Conservation (phyloP, 768 basidiomycete species). For the Chalciporus piperatus region DNA sequence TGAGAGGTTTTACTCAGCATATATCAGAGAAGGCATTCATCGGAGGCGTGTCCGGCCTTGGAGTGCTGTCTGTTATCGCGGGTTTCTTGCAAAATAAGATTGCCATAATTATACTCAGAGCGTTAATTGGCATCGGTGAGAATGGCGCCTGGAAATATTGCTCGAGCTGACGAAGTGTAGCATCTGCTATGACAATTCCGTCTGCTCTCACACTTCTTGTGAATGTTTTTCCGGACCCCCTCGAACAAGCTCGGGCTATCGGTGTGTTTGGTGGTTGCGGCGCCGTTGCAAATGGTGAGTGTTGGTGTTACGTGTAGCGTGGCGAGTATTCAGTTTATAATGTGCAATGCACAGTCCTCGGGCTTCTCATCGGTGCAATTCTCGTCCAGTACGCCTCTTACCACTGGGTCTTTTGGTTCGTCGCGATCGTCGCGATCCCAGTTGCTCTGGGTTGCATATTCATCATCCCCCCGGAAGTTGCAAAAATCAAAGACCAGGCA, state of each 20-base stretch:
- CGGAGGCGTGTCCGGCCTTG: slow-evolving; percentile 39
- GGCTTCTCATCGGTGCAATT: slow-evolving; percentile 44
- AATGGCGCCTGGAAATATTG: neutral
- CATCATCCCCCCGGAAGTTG: slow-evolving; percentile 31
- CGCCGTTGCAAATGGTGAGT: slow-evolving; percentile 42
- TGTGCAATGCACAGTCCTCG: slow-evolving; percentile 30
- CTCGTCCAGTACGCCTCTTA: slow-evolving; percentile 41
- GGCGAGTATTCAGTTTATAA: neutral
- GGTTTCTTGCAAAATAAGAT: slow-evolving; percentile 48
- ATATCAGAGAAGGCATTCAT: slow-evolving; percentile 43
- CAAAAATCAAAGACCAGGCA: neutral
- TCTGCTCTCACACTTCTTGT: slow-evolving; percentile 51
- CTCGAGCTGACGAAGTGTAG: slow-evolving; percentile 23
- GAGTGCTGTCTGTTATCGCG: slow-evolving; percentile 41
- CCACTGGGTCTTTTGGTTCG: slow-evolving; percentile 52
- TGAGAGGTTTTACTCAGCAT: slow-evolving; percentile 26
- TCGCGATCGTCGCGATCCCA: slow-evolving; percentile 37
- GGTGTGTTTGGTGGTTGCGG: slow-evolving; percentile 45
- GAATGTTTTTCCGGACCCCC: slow-evolving; percentile 46
- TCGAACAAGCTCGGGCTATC: slow-evolving; percentile 47
- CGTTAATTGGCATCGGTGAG: slow-evolving; percentile 47
- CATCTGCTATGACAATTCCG: slow-evolving; percentile 49
- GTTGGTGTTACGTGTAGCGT: neutral
- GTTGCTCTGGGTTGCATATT: slow-evolving; percentile 32
- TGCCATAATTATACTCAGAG: slow-evolving; percentile 48